phyloP scores from a whole-genome alignment of 768 basidiomycete genomes.

The Kwoniella pini region DNA sequence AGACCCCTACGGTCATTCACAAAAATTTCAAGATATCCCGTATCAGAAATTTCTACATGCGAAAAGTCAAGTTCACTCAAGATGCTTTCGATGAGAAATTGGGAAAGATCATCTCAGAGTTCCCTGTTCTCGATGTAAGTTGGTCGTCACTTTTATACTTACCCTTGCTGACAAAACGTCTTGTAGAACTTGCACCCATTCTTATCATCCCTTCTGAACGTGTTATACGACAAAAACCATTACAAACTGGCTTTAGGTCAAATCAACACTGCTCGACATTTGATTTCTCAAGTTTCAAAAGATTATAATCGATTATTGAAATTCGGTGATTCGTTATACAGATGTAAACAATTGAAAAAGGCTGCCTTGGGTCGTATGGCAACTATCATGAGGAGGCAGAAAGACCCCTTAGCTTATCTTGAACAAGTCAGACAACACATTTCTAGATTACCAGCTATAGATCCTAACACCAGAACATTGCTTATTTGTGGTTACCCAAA shows the following conservation, averaged over 20 bases:
- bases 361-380: conserved; percentile 99
- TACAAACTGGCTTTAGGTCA: conserved; percentile 99
- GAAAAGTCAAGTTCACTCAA: conserved; percentile 98
- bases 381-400: conserved; percentile 96
- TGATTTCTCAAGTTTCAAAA: conserved; percentile 95
- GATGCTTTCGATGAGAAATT: conserved; percentile 96
- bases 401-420: conserved; percentile 95
- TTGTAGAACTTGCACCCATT: conserved; percentile 91
- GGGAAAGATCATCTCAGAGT: conserved; percentile 87
- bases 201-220: conserved; percentile 91
- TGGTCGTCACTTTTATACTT: not conserved
- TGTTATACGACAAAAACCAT: conserved; percentile 99
- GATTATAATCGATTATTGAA: conserved; percentile 96
- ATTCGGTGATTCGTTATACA: conserved; percentile 95
- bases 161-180: not conserved
- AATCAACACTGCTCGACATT: conserved; percentile 88
- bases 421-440: conserved; percentile 99
- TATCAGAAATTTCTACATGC: conserved; percentile 93
- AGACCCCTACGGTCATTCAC: conserved; percentile 98
- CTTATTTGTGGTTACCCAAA: conserved; percentile 99
- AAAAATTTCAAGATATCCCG: conserved; percentile 99
- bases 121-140: conserved; percentile 94
- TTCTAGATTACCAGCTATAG: conserved; percentile 95
- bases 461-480: conserved; percentile 95
- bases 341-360: conserved; percentile 97